A percentile compares a stretch with the other conserved stretches of the same genome.
Evolutionary conservation across 805 yeast genomes (phyloP).

Genomic region (Saccharomycopsis sp.): DNA sequence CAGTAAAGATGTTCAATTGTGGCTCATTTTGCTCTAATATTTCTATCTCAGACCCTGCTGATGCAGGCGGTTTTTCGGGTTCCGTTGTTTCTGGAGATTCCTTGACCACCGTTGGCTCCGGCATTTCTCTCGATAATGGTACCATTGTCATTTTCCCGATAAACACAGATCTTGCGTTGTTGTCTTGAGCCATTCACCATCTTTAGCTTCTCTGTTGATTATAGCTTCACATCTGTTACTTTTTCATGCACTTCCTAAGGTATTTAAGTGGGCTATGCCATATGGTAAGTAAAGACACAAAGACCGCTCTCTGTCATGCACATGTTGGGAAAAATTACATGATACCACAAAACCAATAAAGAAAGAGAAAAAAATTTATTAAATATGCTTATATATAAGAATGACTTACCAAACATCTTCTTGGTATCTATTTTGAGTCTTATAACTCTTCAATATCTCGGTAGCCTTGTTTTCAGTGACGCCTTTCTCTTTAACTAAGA

Average conservation of each 20-base stretch:
- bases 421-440: constrained; percentile 83
- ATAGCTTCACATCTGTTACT: no score
- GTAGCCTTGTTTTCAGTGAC: constrained; percentile 62
- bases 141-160: neutral
- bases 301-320: neutral
- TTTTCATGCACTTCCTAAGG: no score
- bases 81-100: neutral
- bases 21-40: neutral
- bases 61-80: neutral
- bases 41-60: neutral
- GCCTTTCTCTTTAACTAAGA: constrained; percentile 58
- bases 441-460: constrained; percentile 70
- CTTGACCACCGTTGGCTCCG: neutral
- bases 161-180: no score
- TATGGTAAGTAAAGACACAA: no score
- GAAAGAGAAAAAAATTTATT: neutral
- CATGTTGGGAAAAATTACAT: neutral
- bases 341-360: neutral
- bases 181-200: no score
- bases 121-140: neutral
- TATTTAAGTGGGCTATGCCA: no score
- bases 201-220: no score
- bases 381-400: neutral
- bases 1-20: neutral
- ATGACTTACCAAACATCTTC: constrained; percentile 99